Conservation (phyloP, 805 yeast species). For the Metschnikowia arizonensis region DNA sequence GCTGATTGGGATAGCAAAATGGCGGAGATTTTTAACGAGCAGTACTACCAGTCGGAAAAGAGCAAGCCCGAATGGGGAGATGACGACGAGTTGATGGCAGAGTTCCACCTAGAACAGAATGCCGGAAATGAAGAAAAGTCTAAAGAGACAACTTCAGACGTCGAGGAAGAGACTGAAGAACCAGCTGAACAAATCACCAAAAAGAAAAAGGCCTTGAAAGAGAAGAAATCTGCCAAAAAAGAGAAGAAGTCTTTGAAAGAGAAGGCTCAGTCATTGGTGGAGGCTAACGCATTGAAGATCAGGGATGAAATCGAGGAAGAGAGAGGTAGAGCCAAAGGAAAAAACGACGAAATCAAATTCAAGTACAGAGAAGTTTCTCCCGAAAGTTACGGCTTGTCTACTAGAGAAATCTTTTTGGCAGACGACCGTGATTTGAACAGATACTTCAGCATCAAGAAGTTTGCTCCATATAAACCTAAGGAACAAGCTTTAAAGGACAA, state of each 20-base stretch:
- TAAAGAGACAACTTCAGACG: slow-evolving; percentile 8
- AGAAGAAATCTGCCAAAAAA: slow-evolving; percentile 55
- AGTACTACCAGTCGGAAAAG: slow-evolving; percentile 54
- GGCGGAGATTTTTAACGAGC: slow-evolving; percentile 82
- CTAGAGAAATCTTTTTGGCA: slow-evolving; percentile 85
- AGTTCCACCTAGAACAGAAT: slow-evolving; percentile 20
- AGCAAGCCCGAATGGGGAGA: slow-evolving; percentile 64
- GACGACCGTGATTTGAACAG: slow-evolving; percentile 83
- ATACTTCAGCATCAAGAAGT: slow-evolving; percentile 82
- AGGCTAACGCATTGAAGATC: slow-evolving; percentile 60
- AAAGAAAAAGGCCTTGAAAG: slow-evolving; percentile 53
- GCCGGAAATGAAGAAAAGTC: slow-evolving; percentile 19
- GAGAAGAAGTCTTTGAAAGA: slow-evolving; percentile 58
- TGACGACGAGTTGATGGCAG: slow-evolving; percentile 38
- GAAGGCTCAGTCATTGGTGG: slow-evolving; percentile 75
- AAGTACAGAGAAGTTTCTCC: slow-evolving; percentile 94
- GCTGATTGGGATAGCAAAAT: slow-evolving; percentile 87
- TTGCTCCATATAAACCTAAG: slow-evolving; percentile 85
- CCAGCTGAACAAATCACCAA: slow-evolving; percentile 34
- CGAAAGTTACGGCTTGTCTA: slow-evolving; percentile 79
- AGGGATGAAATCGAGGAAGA: slow-evolving; percentile 63
- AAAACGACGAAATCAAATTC: slow-evolving; percentile 51
- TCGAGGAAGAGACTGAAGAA: slow-evolving; percentile 10
- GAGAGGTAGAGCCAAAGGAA: slow-evolving; percentile 47
- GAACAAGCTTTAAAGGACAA: slow-evolving; percentile 72